These are phyloP conservation scores for Lactarius hengduanensis DNA, from an alignment of 768 basidiomycete genomes.

Conservation along the genomic window DNA sequence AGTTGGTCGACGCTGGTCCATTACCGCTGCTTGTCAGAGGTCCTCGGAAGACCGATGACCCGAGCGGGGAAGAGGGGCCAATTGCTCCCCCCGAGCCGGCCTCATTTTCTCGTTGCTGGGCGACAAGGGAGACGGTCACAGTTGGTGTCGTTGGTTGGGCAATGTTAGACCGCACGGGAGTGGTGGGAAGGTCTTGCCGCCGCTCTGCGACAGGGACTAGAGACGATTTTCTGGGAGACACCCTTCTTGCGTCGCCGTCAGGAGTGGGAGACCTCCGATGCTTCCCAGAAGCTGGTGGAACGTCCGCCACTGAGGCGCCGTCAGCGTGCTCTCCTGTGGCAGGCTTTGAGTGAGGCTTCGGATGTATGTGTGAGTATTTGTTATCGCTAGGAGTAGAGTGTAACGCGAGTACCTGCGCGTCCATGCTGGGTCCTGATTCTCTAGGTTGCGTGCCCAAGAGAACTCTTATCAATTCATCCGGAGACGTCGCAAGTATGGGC, in stretches of 20 bases:
- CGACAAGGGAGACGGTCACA: too few species aligned
- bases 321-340: not conserved
- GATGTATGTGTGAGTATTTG: not conserved
- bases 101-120: not conserved
- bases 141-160: not conserved
- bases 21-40: not conserved
- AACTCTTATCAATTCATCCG: too few species aligned
- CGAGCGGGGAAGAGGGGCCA: not conserved
- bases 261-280: conserved; percentile 9
- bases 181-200: not conserved
- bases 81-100: not conserved
- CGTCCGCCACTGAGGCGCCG: not conserved
- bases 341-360: not conserved
- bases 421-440: not conserved
- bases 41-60: not conserved
- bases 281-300: not conserved
- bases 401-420: not conserved
- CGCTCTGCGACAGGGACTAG: not conserved
- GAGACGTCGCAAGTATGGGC: not conserved
- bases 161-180: not conserved
- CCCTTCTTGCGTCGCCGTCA: conserved; percentile 2
- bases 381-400: not conserved
- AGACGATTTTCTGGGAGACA: not conserved
- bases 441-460: not conserved
- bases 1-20: not conserved